These are phyloP conservation scores for Apiotrichum siamense DNA, from an alignment of 1,284 basidiomycete species.

Conservation along the genomic window DNA sequence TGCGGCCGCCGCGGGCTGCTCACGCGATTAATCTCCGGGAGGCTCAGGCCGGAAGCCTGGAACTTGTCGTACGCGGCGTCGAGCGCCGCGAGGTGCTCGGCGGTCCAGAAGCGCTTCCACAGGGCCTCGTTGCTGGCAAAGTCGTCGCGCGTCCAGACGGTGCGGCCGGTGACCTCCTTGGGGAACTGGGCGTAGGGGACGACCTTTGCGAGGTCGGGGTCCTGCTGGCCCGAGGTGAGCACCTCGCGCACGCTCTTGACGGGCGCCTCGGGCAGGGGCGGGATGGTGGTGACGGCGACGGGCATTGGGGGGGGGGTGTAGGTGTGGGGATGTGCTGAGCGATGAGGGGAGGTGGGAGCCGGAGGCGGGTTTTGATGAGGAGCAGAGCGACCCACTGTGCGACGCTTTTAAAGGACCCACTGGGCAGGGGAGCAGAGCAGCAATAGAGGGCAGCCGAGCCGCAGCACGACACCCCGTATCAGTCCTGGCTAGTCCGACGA, in stretches of 20 bases:
- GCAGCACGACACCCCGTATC: too few species aligned
- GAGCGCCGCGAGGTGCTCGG: slow-evolving; percentile 24
- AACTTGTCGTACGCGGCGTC: slow-evolving; percentile 29
- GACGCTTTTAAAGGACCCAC: too few species aligned
- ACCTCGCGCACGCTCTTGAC: slow-evolving; percentile 2
- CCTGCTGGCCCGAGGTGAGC: slow-evolving; percentile 31
- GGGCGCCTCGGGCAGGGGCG: slow-evolving; percentile 1
- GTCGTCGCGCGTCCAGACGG: slow-evolving; percentile 34
- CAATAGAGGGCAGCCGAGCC: too few species aligned
- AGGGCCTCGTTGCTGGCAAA: slow-evolving; percentile 19
- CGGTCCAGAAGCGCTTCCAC: slow-evolving; percentile 32
- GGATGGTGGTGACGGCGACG: slow-evolving; percentile 2
- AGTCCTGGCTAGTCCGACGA: too few species aligned
- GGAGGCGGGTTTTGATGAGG: not conserved
- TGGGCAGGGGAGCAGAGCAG: too few species aligned
- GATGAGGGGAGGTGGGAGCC: not conserved
- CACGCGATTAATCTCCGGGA: slow-evolving; percentile 30
- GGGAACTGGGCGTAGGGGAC: slow-evolving; percentile 41
- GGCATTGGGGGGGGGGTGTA: slow-evolving; percentile 3
- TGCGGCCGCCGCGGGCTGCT: not conserved
- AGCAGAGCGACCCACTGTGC: too few species aligned
- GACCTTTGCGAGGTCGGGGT: slow-evolving; percentile 20
- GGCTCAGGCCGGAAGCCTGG: slow-evolving; percentile 16
- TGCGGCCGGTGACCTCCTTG: slow-evolving; percentile 36
- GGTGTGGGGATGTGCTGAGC: not conserved